Conservation (phyloP, 768 basidiomycete genomes). For the Mrakia frigida region DNA sequence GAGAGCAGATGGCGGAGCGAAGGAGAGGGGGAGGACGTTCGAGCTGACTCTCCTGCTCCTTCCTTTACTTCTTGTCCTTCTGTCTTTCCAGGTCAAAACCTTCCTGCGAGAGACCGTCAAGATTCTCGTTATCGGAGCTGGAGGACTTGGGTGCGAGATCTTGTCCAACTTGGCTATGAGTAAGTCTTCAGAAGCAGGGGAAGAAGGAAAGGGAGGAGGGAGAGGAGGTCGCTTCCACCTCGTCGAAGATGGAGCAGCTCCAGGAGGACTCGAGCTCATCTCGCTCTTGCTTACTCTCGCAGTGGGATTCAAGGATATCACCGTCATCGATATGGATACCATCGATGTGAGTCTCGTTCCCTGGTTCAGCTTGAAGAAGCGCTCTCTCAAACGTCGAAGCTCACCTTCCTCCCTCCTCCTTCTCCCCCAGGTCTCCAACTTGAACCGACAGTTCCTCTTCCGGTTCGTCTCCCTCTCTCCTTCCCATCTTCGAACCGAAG, state of each 20-base stretch:
- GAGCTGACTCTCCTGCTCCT: not conserved
- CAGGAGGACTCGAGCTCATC: not conserved
- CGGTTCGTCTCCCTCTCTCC: constrained; percentile 53
- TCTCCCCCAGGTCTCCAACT: constrained; percentile 65
- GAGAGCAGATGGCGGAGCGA: too few relatives aligned
- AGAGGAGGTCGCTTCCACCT: not conserved
- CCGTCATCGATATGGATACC: constrained; percentile 89
- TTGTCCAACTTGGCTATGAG: constrained; percentile 87
- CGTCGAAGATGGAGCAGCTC: not conserved
- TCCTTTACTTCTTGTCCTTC: not conserved
- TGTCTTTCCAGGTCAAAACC: constrained; percentile 62
- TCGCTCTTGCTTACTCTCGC: not conserved
- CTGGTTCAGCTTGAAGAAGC: not conserved
- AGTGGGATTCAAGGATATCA: constrained; percentile 93
- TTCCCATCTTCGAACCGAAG: not conserved
- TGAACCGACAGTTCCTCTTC: constrained; percentile 97
- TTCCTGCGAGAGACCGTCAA: constrained; percentile 80
- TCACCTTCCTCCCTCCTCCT: not conserved
- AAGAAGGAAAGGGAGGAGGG: too few relatives aligned
- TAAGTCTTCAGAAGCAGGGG: constrained; percentile 34
- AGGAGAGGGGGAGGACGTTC: not conserved
- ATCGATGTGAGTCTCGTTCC: constrained; percentile 23
- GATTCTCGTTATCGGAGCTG: constrained; percentile 95
- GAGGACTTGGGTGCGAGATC: constrained; percentile 94
- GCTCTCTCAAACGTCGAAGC: not conserved